Evolutionary conservation across 768 basidiomycete genomes (phyloP).

Genomic region (Pleurotus tuber-regium): DNA sequence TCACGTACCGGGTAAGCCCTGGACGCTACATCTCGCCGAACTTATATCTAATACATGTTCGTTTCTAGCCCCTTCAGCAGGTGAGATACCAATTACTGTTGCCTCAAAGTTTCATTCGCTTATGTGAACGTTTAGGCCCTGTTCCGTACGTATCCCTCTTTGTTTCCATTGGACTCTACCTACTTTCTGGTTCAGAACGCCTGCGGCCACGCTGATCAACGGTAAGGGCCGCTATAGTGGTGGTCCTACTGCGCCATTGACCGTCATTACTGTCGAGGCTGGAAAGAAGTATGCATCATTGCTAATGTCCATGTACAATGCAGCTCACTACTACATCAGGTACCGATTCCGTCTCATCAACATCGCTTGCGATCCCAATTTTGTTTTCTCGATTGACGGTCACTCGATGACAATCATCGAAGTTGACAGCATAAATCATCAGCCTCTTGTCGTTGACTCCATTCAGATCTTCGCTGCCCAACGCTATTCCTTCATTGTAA

Average conservation of each 20-base stretch:
- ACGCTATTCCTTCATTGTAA: neutral
- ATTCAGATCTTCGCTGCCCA: constrained; percentile 34
- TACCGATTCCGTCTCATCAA: constrained; percentile 34
- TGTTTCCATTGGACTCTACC: neutral
- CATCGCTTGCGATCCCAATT: constrained; percentile 29
- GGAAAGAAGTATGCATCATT: too few relatives aligned
- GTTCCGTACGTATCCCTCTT: constrained; percentile 9
- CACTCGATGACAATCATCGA: constrained; percentile 39
- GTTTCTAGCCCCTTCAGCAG: too few relatives aligned
- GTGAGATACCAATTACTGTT: too few relatives aligned
- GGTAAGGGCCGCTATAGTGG: constrained; percentile 37
- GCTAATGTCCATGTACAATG: too few relatives aligned
- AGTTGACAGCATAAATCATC: constrained; percentile 33
- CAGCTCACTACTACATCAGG: constrained; percentile 34
- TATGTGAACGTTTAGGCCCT: neutral
- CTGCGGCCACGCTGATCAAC: constrained; percentile 47
- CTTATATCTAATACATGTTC: too few relatives aligned
- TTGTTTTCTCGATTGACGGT: constrained; percentile 28
- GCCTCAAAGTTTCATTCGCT: neutral
- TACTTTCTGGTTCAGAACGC: constrained; percentile 21
- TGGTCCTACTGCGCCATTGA: constrained; percentile 29
- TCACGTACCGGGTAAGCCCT: too few relatives aligned
- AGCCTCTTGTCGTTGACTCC: constrained; percentile 32
- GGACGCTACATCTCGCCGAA: too few relatives aligned
- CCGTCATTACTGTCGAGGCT: constrained; percentile 36